Conservation (phyloP, 345 rosid genomes). For the Euphorbia peplus region DNA sequence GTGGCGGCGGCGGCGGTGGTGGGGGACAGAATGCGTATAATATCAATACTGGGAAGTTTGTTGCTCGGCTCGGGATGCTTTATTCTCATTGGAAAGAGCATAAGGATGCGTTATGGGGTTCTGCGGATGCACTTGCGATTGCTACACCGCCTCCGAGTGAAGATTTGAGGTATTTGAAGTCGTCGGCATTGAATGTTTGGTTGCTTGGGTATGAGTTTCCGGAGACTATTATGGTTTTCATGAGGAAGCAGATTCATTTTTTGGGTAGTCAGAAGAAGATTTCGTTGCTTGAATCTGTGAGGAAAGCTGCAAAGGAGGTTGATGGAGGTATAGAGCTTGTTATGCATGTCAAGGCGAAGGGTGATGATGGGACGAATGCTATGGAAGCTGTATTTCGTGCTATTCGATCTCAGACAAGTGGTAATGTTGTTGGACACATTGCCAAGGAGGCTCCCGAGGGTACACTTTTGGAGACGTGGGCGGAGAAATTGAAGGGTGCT, state of each 20-base stretch:
- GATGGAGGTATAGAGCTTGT: constrained; percentile 57
- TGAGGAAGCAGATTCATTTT: constrained; percentile 68
- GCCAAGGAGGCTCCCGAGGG: constrained; percentile 80
- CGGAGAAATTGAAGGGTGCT: constrained; percentile 50
- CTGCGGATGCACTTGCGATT: constrained; percentile 57
- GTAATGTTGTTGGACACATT: constrained; percentile 59
- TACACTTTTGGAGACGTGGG: constrained; percentile 75
- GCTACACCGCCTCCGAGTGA: constrained; percentile 86
- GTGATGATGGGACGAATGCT: constrained; percentile 53
- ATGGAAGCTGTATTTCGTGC: constrained; percentile 70
- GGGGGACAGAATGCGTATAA: constrained; percentile 35
- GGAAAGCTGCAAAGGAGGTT: constrained; percentile 47
- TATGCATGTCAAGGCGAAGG: constrained; percentile 63
- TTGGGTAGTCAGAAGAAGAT: constrained; percentile 79
- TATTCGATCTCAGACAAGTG: constrained; percentile 38
- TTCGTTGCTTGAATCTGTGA: constrained; percentile 65
- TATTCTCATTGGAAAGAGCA: constrained; percentile 66
- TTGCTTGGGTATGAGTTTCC: constrained; percentile 93
- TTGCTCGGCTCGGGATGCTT: constrained; percentile 54
- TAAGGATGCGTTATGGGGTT: constrained; percentile 61
- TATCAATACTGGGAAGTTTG: constrained; percentile 56
- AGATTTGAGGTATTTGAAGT: constrained; percentile 78
- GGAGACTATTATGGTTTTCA: constrained; percentile 86
- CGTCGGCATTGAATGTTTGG: constrained; percentile 88
- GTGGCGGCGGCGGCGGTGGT: too few relatives aligned